Conservation (phyloP, 768 basidiomycete species). For the Pleurotus salmoneostramineus region DNA sequence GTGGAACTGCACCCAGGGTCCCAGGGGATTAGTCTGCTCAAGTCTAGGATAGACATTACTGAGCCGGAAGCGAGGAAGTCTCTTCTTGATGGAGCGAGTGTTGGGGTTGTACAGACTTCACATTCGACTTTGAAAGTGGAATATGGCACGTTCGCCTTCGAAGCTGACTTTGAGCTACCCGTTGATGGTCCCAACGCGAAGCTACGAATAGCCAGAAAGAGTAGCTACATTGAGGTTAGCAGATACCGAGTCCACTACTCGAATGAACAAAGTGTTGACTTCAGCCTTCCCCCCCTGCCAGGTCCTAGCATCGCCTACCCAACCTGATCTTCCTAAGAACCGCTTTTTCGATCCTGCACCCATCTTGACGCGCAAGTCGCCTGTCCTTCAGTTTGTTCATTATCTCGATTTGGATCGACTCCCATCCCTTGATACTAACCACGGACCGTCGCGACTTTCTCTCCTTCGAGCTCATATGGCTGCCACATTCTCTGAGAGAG, state of each 20-base stretch:
- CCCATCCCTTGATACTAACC: constrained; percentile 15
- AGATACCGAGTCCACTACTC: constrained; percentile 16
- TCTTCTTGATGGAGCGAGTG: constrained; percentile 17
- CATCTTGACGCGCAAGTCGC: constrained; percentile 1
- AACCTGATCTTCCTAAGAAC: constrained; percentile 10
- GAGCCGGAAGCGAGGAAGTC: constrained; percentile 13
- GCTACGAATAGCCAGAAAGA: constrained; percentile 50
- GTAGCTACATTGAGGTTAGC: constrained; percentile 38
- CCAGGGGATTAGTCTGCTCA: constrained; percentile 12
- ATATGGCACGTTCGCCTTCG: neutral
- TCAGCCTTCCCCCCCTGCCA: neutral
- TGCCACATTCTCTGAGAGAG: constrained; percentile 12
- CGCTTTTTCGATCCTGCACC: constrained; percentile 17
- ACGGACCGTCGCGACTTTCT: constrained; percentile 12
- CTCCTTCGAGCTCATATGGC: constrained; percentile 11
- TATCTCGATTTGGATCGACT: constrained; percentile 24
- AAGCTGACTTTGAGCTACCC: constrained; percentile 22
- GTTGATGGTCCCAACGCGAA: constrained; percentile 31
- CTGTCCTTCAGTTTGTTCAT: constrained; percentile 26
- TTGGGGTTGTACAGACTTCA: constrained; percentile 21
- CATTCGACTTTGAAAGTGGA: constrained; percentile 7
- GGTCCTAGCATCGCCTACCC: constrained; percentile 15
- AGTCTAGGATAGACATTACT: constrained; percentile 17
- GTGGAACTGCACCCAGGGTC: constrained; percentile 6
- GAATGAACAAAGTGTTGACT: neutral